Evolutionary conservation across 2,329 filamentous ascomycete genomes (phyloP), one percentile per base, ranked within the genome.

Genomic region (Uncinocarpus reesii): DNA sequence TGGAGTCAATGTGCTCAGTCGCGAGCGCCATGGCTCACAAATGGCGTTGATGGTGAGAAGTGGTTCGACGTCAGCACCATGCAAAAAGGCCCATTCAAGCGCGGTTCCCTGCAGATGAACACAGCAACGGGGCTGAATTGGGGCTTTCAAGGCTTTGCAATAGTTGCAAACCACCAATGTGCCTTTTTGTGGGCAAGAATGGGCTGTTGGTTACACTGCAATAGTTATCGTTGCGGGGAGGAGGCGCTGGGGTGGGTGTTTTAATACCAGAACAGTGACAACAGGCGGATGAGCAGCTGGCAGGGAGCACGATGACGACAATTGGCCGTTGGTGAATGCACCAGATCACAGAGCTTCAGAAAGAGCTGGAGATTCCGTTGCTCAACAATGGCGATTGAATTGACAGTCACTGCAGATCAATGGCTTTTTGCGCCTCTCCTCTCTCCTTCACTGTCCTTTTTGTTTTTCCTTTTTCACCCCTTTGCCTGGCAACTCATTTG

Each of bases 1-100:
- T n/a, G 34, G 16, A 18, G 29, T 43, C 37, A 20, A 36, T 24
- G 21, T 46, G 42, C 34, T 50, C 49, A 24, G 43, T 31, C 42
- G 47, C 38, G 26, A 50, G 31, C 35, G 47, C 49, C 48, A 50
- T 50, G 24, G 32, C 38, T 31, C 23, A 28, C 7, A 38, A 23
- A 29, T 26, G 41, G 42, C 26, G 18, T 36, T 29, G 8, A 35
- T n/a, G 16, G 28, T 37, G n/a, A 47, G 15, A 7, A 13, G 32
- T 29, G 26, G 49, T 35, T 24, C 21, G 31, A 37, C 31, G 42
- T 48, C 37, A 48, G n/a, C 38, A 31, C 31, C 31, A 29, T 10
- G 21, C 21, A 24, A 41, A 34, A 10, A 36, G 13, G 46, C 46
- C 40, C 46, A 48, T 48, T 43, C 46, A 16, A 26, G n/a, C 28